These are phyloP conservation scores for Pulicaria dysenterica DNA, from an alignment of 129 eudicot species.

Conservation along the genomic window DNA sequence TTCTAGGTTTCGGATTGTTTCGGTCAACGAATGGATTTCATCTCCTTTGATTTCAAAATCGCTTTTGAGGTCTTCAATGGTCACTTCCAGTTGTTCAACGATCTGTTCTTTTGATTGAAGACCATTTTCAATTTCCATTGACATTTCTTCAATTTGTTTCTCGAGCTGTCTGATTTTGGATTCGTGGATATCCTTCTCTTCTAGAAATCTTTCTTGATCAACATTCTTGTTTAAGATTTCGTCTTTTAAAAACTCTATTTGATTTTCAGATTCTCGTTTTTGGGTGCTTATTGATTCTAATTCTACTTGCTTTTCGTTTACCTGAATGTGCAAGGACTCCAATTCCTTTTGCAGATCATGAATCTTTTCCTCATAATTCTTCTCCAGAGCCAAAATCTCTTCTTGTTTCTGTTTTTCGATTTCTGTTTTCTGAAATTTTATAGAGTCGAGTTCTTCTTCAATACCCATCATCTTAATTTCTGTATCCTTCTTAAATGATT, in stretches of 20 bases:
- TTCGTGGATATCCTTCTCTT: conserved; percentile 42
- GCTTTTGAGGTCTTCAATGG: conserved; percentile 64
- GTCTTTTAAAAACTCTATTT: conserved; percentile 36
- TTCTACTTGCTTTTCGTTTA: conserved; percentile 30
- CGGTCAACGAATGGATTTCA: conserved; percentile 56
- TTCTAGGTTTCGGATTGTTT: conserved; percentile 64
- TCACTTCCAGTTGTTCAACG: conserved; percentile 54
- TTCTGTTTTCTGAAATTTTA: conserved; percentile 46
- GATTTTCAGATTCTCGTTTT: conserved; percentile 45
- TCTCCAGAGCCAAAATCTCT: conserved; percentile 52
- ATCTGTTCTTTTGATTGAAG: conserved; percentile 41
- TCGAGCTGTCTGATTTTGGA: conserved; percentile 38
- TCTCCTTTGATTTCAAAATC: conserved; percentile 83
- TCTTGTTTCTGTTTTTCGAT: conserved; percentile 58
- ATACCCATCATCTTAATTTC: conserved; percentile 39
- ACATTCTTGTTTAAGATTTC: conserved; percentile 46
- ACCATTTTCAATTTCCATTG: conserved; percentile 37
- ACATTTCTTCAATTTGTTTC: conserved; percentile 42
- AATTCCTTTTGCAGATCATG: conserved; percentile 39
- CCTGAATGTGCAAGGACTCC: conserved; percentile 20
- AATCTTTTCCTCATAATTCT: conserved; percentile 50
- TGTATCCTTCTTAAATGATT: conserved; percentile 53
- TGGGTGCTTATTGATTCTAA: conserved; percentile 44
- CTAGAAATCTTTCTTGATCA: conserved; percentile 37
- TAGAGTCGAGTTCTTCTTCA: conserved; percentile 48